These are phyloP conservation scores for Globisporangium rhizosaccharum DNA, from an alignment of 352 stramenopile genomes.

Conservation along the genomic window DNA sequence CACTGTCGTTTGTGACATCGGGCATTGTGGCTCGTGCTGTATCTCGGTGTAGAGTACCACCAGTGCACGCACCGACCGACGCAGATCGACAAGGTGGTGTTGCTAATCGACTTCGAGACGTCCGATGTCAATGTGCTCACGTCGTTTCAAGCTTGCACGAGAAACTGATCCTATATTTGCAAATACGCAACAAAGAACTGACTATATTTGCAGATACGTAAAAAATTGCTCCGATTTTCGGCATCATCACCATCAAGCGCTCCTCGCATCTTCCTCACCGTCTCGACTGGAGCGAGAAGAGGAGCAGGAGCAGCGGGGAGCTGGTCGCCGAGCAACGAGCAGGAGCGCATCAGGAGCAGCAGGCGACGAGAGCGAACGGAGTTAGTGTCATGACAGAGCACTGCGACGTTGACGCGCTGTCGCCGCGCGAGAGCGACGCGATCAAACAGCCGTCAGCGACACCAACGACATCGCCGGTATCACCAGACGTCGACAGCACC, in stretches of 20 bases:
- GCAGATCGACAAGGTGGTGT: no score
- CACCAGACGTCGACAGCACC: slow-evolving; percentile 10
- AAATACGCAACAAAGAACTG: no score
- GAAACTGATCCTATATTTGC: no score
- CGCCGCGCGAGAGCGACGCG: slow-evolving; percentile 12
- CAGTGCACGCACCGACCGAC: no score
- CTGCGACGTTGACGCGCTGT: slow-evolving; percentile 17
- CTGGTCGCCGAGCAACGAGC: neutral
- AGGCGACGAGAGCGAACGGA: neutral
- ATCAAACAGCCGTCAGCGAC: neutral
- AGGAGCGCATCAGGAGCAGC: neutral
- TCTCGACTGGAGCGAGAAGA: no score
- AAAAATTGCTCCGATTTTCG: no score
- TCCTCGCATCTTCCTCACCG: neutral
- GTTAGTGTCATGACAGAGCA: slow-evolving; percentile 12
- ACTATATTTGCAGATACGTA: no score
- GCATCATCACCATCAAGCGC: neutral
- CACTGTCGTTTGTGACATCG: neutral
- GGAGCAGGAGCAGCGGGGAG: no score
- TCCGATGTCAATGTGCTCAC: neutral
- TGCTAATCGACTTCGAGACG: neutral
- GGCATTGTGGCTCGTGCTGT: neutral
- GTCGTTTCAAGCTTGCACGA: no score
- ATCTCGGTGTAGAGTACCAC: no score
- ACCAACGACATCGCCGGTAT: neutral